Evolutionary conservation across 495 filamentous ascomycete species (phyloP), one percentile per base, ranked within the genome.

Genomic region (Neurospora sp.): DNA sequence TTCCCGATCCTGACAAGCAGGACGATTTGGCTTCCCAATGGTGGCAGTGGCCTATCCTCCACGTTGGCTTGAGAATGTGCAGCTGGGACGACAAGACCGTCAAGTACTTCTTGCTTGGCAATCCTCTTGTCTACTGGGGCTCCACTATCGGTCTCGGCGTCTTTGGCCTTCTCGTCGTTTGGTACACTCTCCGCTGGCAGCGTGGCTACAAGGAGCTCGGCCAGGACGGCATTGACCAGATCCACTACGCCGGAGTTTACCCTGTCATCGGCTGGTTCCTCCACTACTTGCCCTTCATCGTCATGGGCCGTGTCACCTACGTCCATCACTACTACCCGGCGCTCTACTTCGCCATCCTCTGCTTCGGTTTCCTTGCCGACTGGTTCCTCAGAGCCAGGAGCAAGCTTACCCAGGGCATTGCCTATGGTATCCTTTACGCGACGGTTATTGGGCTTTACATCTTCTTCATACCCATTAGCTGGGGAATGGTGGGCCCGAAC

Each of bases 291-390:
- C 96, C 96, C 27, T 99, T 99, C 83, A 88, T 97, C 77, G 89
- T 94, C 79, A 99, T 99, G 96, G 96, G 93, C 14, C 92, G 96
- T 84, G 96, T 99, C 72, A 99, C 96, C 37, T 99, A 99, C 81
- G 96, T 99, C 69, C 96, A 99, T 82, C 96, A 99, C 83, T 99
- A 99, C 84, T 99, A 98, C 82, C 96, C 96, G 9, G 96, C 96
- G n/a, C 88, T 99, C 5, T 99, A 98, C 85, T 99, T 97, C 79
- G 95, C 96, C 71, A 97, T 99, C 74, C 85, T 99, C 31, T 90
- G 87, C 12, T 88, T 93, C 70, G 96, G 96, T 69, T 99, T 99
- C 85, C 87, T 95, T 72, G 84, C 92, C 72, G 95, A 99, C 82
- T 97, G 93, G 89, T 83, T 91, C 69, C 88, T 91, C 71, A 86